phyloP scores from a whole-genome alignment of 1,139 yeast species.

The Magnusiomyces fungicola region DNA sequence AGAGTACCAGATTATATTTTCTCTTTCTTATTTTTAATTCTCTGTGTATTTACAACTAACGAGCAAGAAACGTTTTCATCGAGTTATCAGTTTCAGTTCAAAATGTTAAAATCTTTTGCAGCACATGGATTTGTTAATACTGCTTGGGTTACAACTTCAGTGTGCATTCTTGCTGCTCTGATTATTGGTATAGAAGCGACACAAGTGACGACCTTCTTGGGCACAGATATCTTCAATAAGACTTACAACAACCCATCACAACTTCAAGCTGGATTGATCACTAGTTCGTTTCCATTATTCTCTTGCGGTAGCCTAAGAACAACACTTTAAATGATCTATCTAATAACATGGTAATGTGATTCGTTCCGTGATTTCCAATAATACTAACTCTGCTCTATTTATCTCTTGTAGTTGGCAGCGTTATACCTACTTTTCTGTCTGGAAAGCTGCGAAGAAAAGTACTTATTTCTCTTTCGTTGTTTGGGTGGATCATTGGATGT shows the following conservation, averaged over 20 bases:
- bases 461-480: constrained; percentile 2
- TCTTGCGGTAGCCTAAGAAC: constrained; percentile 35
- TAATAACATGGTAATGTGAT: no score
- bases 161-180: constrained; percentile 41
- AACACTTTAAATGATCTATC: constrained; percentile 14
- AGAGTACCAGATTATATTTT: no score
- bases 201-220: constrained; percentile 55
- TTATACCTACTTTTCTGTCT: constrained; percentile 9
- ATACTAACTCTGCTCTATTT: no score
- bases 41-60: no score
- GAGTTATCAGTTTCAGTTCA: no score
- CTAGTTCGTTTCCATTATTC: constrained; percentile 39
- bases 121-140: constrained; percentile 30
- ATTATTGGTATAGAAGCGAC: constrained; percentile 66
- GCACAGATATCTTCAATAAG: constrained; percentile 37
- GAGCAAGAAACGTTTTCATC: no score
- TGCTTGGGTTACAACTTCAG: constrained; percentile 39
- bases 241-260: constrained; percentile 42
- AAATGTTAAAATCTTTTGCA: constrained; percentile 1
- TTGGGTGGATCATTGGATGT: not conserved
- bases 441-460: constrained; percentile 12
- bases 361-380: no score
- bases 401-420: constrained; percentile 10
- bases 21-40: no score
- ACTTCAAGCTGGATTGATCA: constrained; percentile 36